phyloP scores from a whole-genome alignment of 495 filamentous ascomycete species.

The Viridothelium virens region DNA sequence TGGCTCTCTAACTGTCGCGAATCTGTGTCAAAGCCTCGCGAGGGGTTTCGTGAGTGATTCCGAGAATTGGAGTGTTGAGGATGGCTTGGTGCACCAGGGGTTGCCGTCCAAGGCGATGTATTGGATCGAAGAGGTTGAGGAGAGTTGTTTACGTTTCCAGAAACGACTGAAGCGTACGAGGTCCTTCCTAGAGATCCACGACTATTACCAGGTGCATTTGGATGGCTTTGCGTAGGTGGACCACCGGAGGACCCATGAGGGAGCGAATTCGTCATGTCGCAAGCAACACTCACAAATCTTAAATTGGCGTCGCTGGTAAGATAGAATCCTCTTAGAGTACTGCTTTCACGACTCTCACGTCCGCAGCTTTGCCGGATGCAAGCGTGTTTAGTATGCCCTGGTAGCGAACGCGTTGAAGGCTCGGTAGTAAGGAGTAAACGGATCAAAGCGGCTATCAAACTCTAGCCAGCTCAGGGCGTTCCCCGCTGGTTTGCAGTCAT shows the following conservation, averaged over 20 bases:
- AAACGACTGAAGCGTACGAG: conserved; percentile 79
- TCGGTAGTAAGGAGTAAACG: background rate
- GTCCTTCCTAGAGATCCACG: conserved; percentile 30
- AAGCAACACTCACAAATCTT: background rate
- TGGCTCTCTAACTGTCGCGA: conserved; percentile 24
- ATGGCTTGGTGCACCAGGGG: conserved; percentile 17
- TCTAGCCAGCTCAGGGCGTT: background rate
- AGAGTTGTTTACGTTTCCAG: conserved; percentile 53
- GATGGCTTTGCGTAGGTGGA: conserved; percentile 26
- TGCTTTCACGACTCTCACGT: too few relatives aligned
- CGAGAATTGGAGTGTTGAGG: conserved; percentile 16
- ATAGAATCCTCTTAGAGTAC: background rate
- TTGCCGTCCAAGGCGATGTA: conserved; percentile 29
- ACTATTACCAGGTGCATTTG: conserved; percentile 13
- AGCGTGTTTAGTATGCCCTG: background rate
- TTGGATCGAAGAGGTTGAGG: conserved; percentile 56
- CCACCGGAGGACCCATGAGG: conserved; percentile 33
- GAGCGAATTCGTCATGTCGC: conserved; percentile 11
- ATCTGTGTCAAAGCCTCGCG: conserved; percentile 36
- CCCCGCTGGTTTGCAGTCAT: background rate
- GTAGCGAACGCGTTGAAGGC: background rate
- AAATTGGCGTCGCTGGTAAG: background rate
- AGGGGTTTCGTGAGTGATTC: conserved; percentile 32
- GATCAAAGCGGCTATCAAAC: conserved; percentile 3
- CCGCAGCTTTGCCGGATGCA: background rate